Evolutionary conservation across 306 rosid species (phyloP).

Genomic region (Malus domestica): DNA sequence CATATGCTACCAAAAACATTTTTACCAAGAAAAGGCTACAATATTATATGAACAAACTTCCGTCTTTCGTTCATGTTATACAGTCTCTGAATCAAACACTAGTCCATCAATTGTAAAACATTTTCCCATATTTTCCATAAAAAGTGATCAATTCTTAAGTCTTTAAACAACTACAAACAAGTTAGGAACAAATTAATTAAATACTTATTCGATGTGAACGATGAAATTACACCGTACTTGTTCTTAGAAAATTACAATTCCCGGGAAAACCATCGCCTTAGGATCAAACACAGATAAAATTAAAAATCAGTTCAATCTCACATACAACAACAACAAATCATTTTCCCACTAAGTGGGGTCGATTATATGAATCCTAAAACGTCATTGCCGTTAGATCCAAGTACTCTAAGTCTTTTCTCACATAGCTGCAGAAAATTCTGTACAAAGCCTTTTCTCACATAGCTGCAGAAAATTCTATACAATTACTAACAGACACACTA

Average conservation of each 20-base stretch:
- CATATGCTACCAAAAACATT: not conserved
- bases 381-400: too few relatives aligned
- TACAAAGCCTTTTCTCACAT: not conserved
- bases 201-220: not conserved
- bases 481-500: not conserved
- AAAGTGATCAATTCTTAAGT: not conserved
- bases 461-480: not conserved
- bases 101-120: not conserved
- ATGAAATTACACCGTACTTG: not conserved
- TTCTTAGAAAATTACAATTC: not conserved
- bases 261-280: not conserved
- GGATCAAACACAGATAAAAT: not conserved
- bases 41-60: not conserved
- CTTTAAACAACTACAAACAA: not conserved
- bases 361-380: too few relatives aligned
- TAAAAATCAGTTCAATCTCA: not conserved
- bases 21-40: not conserved
- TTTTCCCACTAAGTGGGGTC: too few relatives aligned
- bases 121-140: not conserved
- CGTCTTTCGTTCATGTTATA: not conserved
- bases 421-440: not conserved
- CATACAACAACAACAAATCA: too few relatives aligned
- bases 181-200: not conserved
- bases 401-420: not conserved
- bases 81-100: not conserved